Percentiles rank a stretch among this genome's conserved stretches.
phyloP scores from a whole-genome alignment of 441 rosid species.

The Mallotus repandus region DNA sequence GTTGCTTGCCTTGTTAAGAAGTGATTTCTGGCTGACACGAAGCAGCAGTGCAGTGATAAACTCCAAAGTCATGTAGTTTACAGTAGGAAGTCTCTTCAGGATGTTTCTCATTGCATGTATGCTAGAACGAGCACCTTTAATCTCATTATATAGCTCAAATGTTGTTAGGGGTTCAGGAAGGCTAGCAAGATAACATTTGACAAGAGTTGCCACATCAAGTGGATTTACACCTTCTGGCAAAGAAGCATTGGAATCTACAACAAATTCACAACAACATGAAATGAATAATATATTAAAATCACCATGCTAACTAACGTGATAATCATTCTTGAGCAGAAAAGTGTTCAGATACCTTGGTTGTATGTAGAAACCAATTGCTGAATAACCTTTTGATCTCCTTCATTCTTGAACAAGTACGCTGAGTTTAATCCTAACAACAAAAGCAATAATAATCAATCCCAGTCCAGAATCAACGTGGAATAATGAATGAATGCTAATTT shows the following conservation, averaged over 20 bases:
- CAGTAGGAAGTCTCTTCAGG: constrained; percentile 77
- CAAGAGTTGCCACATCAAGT: constrained; percentile 66
- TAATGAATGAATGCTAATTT: constrained; percentile 7
- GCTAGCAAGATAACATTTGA: constrained; percentile 87
- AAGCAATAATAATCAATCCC: constrained; percentile 9
- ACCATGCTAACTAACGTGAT: constrained; percentile 1
- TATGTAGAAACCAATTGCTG: constrained; percentile 69
- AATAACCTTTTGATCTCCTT: constrained; percentile 71
- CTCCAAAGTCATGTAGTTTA: constrained; percentile 86
- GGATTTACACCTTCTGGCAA: constrained; percentile 74
- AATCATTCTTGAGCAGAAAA: constrained; percentile 8
- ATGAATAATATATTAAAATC: constrained; percentile 8
- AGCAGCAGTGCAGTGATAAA: constrained; percentile 75
- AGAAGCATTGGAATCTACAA: constrained; percentile 60
- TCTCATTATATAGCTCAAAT: constrained; percentile 71
- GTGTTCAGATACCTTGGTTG: constrained; percentile 59
- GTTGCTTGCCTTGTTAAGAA: constrained; percentile 86
- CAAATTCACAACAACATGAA: constrained; percentile 11
- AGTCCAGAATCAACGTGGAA: neutral
- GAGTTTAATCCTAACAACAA: constrained; percentile 59
- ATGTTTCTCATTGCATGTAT: constrained; percentile 55
- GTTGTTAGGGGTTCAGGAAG: constrained; percentile 88
- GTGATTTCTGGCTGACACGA: constrained; percentile 81
- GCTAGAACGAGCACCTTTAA: constrained; percentile 69
- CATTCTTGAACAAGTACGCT: constrained; percentile 63